These are phyloP conservation scores for Harrya chromipes DNA, from an alignment of 768 basidiomycete species.

Conservation along the genomic window DNA sequence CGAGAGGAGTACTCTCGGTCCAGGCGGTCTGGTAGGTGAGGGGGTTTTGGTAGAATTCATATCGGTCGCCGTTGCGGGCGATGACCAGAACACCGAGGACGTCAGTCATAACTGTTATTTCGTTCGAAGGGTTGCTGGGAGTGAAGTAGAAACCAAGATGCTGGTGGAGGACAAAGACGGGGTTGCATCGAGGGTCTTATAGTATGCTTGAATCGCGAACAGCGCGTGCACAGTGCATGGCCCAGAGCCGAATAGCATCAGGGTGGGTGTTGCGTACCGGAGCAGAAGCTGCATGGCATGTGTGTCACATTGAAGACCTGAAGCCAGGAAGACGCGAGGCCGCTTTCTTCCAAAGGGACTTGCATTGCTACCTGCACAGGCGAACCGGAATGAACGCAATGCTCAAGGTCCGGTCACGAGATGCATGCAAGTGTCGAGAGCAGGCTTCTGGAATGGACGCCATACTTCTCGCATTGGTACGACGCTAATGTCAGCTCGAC, in stretches of 20 bases:
- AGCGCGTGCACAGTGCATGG: constrained; percentile 30
- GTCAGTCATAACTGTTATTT: constrained; percentile 34
- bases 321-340: constrained; percentile 33
- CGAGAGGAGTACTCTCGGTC: constrained; percentile 73
- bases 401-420: constrained; percentile 19
- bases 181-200: constrained; percentile 20
- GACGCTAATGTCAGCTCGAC: constrained; percentile 1
- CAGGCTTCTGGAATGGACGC: constrained; percentile 17
- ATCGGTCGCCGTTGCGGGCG: constrained; percentile 76
- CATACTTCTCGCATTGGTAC: background rate
- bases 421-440: constrained; percentile 3
- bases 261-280: constrained; percentile 19
- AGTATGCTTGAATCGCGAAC: constrained; percentile 18
- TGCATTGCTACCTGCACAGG: constrained; percentile 29
- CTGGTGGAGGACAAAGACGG: constrained; percentile 13
- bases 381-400: constrained; percentile 28
- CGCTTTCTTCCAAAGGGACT: constrained; percentile 28
- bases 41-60: constrained; percentile 69
- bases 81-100: constrained; percentile 77
- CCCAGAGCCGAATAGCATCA: constrained; percentile 23
- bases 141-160: constrained; percentile 16
- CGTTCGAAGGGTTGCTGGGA: constrained; percentile 15
- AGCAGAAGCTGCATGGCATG: constrained; percentile 20
- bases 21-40: constrained; percentile 57
- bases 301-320: constrained; percentile 23